These are phyloP conservation scores for Eustoma russellianum DNA, from an alignment of 257 asterid species.

Conservation along the genomic window DNA sequence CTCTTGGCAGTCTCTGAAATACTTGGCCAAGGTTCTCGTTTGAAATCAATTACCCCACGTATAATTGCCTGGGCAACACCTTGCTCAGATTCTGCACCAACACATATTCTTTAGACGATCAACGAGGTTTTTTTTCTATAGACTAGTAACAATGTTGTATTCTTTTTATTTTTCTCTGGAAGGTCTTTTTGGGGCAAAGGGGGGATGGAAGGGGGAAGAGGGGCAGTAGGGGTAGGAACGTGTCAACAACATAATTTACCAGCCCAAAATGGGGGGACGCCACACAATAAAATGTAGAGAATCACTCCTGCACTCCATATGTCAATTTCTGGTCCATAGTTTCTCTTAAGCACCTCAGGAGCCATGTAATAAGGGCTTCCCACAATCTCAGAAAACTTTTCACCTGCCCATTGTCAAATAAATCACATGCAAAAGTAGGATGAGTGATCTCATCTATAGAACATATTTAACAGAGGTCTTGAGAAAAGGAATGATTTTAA, in stretches of 20 bases:
- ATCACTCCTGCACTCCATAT: conserved; percentile 98
- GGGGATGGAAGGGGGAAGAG: conserved; percentile 6
- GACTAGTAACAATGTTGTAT: not conserved
- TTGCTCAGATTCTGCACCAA: conserved; percentile 83
- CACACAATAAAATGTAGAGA: conserved; percentile 79
- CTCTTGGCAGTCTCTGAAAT: conserved; percentile 77
- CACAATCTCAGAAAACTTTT: conserved; percentile 87
- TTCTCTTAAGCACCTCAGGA: conserved; percentile 88
- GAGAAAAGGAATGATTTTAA: too few species aligned
- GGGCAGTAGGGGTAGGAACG: conserved; percentile 8
- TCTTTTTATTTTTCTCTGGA: too few species aligned
- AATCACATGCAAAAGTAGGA: too few species aligned
- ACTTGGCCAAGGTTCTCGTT: conserved; percentile 96
- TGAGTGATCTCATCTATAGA: too few species aligned
- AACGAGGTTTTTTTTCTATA: conserved; percentile 6
- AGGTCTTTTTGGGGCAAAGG: not conserved
- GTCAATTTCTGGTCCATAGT: conserved; percentile 91
- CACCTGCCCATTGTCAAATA: conserved; percentile 31
- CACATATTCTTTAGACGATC: conserved; percentile 14
- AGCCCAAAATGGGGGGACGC: conserved; percentile 99
- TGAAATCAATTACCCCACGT: conserved; percentile 82
- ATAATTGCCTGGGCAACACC: conserved; percentile 98
- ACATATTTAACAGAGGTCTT: too few species aligned
- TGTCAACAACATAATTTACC: conserved; percentile 37
- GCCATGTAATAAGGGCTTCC: conserved; percentile 99